Evolutionary conservation across 75 land plant genomes (phyloP), one percentile per base, ranked within the genome.

Genomic region (Pinus tabuliformis): DNA sequence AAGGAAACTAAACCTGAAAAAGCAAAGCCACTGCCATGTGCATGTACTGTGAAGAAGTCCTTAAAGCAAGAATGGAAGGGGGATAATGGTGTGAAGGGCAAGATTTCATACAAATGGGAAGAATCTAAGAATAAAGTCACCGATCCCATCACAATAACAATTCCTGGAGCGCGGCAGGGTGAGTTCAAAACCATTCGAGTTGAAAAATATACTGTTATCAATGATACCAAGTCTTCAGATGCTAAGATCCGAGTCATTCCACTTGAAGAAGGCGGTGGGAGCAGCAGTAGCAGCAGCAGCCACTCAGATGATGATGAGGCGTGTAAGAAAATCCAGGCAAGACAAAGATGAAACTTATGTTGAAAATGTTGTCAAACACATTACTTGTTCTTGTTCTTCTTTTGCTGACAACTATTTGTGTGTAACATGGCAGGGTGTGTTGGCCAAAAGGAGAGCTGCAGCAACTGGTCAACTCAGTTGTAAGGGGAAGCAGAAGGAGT

Each of bases 401-500:
- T 49, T 49, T 49, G 8, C 52, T 49, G 52, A 49, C 52, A 49
- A 49, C 52, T 49, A 49, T 49, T 8, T 49, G 52, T 49, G 11
- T 49, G 52, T 49, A 49, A 0, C 52, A 17, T 58, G 6, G 52
- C 71, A 68, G 71, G 42, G 49, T 39, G 71, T 36, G n/a, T 68
- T 68, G 17, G 71, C 52, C 15, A 68, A 22, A n/a, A 68, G 42
- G 21, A 68, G 75, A 15, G 75, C 56, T 54, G 73, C 45, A 39
- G 58, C 45, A 39, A 12, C 0, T 62, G 54, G 57, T 16, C 59
- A 73, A 59, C 64, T 22, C 5, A 15, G 63, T 62, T n/a, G 62
- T 18, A 86, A 79, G 81, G 92, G 92, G 18, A 90, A 90, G 82
- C 73, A 57, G 80, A 90, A 81, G 82, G 83, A 83, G 24, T 33